These are phyloP conservation scores for Phellopilus nigrolimitatus DNA, from an alignment of 1,284 basidiomycete genomes.

Conservation along the genomic window DNA sequence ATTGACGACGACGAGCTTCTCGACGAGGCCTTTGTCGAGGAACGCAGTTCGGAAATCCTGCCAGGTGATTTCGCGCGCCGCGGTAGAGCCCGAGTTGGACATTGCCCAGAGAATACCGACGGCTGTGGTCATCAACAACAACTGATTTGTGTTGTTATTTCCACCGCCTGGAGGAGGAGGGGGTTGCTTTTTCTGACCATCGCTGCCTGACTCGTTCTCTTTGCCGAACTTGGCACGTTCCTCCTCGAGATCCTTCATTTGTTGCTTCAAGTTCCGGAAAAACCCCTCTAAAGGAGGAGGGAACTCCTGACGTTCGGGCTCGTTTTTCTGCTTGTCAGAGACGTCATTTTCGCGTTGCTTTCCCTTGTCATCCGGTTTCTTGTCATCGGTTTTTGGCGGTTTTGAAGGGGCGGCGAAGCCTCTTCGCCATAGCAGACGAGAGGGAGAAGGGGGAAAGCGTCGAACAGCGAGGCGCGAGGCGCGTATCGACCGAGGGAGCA, in stretches of 20 bases:
- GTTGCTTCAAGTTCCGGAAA: conserved; percentile 69
- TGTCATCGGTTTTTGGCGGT: conserved; percentile 27
- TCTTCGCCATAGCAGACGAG: conserved; percentile 31
- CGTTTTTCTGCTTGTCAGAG: conserved; percentile 23
- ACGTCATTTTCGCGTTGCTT: conserved; percentile 37
- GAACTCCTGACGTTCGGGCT: conserved; percentile 39
- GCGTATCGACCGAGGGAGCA: conserved; percentile 41
- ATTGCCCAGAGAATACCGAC: conserved; percentile 67
- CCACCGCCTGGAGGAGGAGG: conserved; percentile 10
- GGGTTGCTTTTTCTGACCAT: conserved; percentile 41
- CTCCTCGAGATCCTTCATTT: conserved; percentile 36
- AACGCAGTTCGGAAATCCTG: conserved; percentile 96
- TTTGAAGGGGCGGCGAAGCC: conserved; percentile 40
- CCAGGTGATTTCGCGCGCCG: conserved; percentile 93
- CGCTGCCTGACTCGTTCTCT: conserved; percentile 35
- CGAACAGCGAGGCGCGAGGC: conserved; percentile 34
- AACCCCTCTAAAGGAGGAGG: conserved; percentile 57
- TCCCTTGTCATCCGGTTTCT: conserved; percentile 30
- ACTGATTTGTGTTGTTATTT: conserved; percentile 34
- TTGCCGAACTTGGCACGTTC: conserved; percentile 32
- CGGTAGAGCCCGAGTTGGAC: conserved; percentile 52
- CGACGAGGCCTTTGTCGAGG: conserved; percentile 94
- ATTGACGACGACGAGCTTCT: conserved; percentile 92
- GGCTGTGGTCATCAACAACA: conserved; percentile 54
- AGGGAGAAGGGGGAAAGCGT: conserved; percentile 31